Evolutionary conservation across 495 filamentous ascomycete genomes (phyloP).

Genomic region (Penicillium lagena): DNA sequence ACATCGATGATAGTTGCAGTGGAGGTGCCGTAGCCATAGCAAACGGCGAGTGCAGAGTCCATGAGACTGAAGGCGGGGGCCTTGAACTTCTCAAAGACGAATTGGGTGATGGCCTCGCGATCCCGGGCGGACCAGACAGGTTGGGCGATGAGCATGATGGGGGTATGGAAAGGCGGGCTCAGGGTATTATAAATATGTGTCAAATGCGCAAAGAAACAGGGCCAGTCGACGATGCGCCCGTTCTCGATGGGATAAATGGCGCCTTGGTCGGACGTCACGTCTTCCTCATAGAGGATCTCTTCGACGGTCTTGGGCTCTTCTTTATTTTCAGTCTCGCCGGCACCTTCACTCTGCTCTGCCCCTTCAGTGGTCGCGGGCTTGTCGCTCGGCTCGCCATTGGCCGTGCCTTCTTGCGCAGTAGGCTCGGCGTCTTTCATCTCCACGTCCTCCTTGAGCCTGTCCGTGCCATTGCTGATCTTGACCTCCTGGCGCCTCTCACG

Average conservation of each 20-base stretch:
- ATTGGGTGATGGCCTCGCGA: constrained; percentile 76
- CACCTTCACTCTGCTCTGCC: constrained; percentile 1
- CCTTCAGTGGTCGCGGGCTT: background rate
- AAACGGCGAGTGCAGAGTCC: constrained; percentile 74
- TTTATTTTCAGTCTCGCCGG: constrained; percentile 5
- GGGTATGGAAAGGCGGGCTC: constrained; percentile 87
- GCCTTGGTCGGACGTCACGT: constrained; percentile 77
- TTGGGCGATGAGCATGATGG: constrained; percentile 79
- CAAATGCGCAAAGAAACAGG: constrained; percentile 86
- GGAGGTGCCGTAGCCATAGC: constrained; percentile 72
- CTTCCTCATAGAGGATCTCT: constrained; percentile 72
- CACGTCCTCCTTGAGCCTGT: constrained; percentile 38
- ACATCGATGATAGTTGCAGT: constrained; percentile 84
- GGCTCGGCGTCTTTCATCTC: constrained; percentile 34
- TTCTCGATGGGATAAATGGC: constrained; percentile 81
- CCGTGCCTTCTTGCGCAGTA: constrained; percentile 8
- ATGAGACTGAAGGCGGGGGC: constrained; percentile 82
- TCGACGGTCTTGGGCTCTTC: constrained; percentile 24
- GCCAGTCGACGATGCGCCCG: constrained; percentile 83
- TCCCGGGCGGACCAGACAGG: constrained; percentile 82
- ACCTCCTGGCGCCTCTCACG: constrained; percentile 59
- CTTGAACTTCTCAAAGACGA: constrained; percentile 96
- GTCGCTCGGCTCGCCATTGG: constrained; percentile 3
- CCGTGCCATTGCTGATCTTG: constrained; percentile 29
- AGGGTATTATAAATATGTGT: constrained; percentile 79